phyloP scores from a whole-genome alignment of 2,329 filamentous ascomycete genomes.

The Fusarium mundagurra region DNA sequence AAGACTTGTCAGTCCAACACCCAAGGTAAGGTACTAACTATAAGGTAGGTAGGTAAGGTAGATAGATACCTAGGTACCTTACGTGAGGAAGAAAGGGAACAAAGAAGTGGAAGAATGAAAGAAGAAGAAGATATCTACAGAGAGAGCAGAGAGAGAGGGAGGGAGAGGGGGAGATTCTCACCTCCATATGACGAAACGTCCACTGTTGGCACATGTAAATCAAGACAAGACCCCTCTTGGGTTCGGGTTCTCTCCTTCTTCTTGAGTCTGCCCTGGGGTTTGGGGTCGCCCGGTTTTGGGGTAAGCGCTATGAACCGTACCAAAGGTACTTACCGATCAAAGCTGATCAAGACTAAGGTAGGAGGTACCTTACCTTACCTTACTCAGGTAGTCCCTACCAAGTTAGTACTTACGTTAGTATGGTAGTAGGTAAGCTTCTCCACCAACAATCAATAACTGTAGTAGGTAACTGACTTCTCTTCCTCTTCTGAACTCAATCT shows the following conservation, averaged over 20 bases:
- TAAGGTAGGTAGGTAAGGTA: too few species aligned
- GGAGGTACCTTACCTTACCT: not conserved
- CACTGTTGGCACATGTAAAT: slow-evolving; percentile 16
- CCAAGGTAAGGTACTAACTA: too few species aligned
- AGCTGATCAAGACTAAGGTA: not conserved
- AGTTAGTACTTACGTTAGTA: not conserved
- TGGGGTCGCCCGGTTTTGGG: not conserved
- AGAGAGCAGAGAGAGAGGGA: not conserved
- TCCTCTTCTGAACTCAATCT: not conserved
- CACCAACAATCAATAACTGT: not conserved
- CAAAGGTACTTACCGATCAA: not conserved
- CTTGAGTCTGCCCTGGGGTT: not conserved
- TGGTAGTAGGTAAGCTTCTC: not conserved
- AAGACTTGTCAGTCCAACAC: not conserved
- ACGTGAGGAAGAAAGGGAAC: not conserved
- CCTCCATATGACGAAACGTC: not conserved
- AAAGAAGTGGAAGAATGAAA: not conserved
- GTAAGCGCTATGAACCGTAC: not conserved
- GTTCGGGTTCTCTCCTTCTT: not conserved
- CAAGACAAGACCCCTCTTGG: not conserved
- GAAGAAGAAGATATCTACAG: not conserved
- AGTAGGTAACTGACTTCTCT: not conserved
- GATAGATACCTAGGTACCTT: not conserved
- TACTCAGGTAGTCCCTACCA: not conserved
- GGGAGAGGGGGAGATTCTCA: not conserved